Percentiles rank a stretch among this genome's conserved stretches.
These are phyloP conservation scores for Nasturtium officinale DNA, from an alignment of 345 rosid species.

Conservation along the genomic window DNA sequence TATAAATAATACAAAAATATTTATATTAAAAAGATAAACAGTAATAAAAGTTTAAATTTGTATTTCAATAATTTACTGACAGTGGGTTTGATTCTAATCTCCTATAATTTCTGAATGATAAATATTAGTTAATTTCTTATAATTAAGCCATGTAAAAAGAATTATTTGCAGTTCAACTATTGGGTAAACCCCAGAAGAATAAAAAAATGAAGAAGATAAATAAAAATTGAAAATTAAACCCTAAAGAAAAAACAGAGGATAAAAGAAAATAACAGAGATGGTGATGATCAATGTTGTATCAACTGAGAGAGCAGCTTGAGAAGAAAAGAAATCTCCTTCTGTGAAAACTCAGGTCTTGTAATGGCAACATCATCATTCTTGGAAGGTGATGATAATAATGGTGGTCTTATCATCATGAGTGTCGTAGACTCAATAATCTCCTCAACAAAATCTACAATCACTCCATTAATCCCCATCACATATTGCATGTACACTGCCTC, in stretches of 20 bases:
- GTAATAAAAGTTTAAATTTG: too few species aligned
- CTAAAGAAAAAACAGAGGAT: background rate
- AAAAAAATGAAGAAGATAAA: slow-evolving; percentile 4
- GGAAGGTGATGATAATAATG: slow-evolving; percentile 22
- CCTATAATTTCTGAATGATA: background rate
- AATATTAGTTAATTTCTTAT: background rate
- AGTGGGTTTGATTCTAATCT: too few species aligned
- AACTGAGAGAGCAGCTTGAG: slow-evolving; percentile 84
- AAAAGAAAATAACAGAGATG: background rate
- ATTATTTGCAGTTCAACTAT: slow-evolving; percentile 31
- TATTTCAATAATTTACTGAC: too few species aligned
- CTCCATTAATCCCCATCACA: slow-evolving; percentile 92
- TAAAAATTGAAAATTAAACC: background rate
- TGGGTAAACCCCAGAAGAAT: slow-evolving; percentile 14
- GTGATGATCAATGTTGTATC: slow-evolving; percentile 57
- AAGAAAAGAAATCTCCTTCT: slow-evolving; percentile 77
- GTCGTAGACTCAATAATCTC: slow-evolving; percentile 72
- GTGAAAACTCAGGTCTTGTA: slow-evolving; percentile 67
- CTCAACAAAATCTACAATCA: slow-evolving; percentile 78
- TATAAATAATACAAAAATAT: too few species aligned
- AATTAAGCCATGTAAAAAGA: background rate
- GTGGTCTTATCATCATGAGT: slow-evolving; percentile 49
- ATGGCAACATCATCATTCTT: slow-evolving; percentile 34
- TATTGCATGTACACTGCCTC: slow-evolving; percentile 96
- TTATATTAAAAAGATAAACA: too few species aligned